Base-by-base conservation (phyloP, 179 eudicot genomes). In the Silene vulgaris region DNA sequence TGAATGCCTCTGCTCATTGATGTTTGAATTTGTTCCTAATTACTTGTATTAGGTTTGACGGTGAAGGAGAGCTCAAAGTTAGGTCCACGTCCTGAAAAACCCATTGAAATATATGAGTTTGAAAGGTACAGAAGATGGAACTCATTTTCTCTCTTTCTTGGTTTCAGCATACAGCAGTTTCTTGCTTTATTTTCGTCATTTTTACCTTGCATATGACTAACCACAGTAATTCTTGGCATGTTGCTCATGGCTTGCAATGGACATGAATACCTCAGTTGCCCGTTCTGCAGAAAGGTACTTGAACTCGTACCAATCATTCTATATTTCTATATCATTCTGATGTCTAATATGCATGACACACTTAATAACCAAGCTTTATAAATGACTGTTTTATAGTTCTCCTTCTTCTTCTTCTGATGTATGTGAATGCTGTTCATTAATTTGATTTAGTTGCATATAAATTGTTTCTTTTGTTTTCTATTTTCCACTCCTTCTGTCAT, bases 31-130 rank as follows among this genome's bases (percentile, higher is more conserved):
- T 77, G 64, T 20, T 37, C 30, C 23, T 17, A 54, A n/a, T 28
- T 23, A 43, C 78, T 65, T 64, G 37, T 45, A 28, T 54, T 72
- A 90, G 98, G 97, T 80, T 90, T 78, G 63, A 90, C 87, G 82
- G 78, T 92, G 69, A 92, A 88, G 83, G 99, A 95, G 86, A 90
- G 84, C 64, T 88, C 90, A 67, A 92, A 88, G 35, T 68, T 92
- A 82, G 99, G 99, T 76, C 95, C 97, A 67, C 92, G 97, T 45
- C 99, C 99, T 13, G 93, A 86, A 79, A 88, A 90, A 84, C 95
- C 97, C 77, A 88, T 95, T 72, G 95, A 95, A 89, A 89, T 95
- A 65, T 95, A 95, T 67, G 99, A 95, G 81, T 95, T 90, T 87
- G 99, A 95, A 84, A 78, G 99, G 99, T 90, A 86, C 29, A 13